Base-by-base conservation (phyloP, 1,284 basidiomycete species). In the Polyporus tsugae region DNA sequence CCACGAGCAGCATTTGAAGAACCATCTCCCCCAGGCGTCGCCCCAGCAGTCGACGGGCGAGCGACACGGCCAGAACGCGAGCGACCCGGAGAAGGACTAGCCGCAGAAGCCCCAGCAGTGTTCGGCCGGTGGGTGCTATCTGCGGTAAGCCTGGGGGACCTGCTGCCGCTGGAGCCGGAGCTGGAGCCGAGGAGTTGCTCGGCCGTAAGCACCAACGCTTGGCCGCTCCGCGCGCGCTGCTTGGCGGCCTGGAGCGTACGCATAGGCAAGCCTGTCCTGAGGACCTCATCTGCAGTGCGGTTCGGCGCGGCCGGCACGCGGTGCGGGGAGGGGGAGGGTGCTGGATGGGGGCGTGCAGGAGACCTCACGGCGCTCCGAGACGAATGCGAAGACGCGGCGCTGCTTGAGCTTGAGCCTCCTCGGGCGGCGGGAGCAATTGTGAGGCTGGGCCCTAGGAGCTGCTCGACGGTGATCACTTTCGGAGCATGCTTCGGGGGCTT, bases 211-310 rank as follows among this genome's bases (percentile, higher is more conserved):
- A 63, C 63, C 57, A 70, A 58, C n/a, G 65, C 65, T 60, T 65
- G 67, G 4, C 59, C 67, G 33, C 63, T 64, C 36, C 68, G 70
- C 7, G 69, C 66, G 35, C 66, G 66, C 58, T 63, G 69, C 53
- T 72, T 72, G 36, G 66, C 71, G 1, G 63, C 71, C 67, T 72
- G 71, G 29, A 72, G 69, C 13, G 71, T 69, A 19, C 71, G 71
- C 22, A 72, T 38, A 11, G 71, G 69, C n/a, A 72, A 38, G 13
- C 71, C 71, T 6, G 71, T 72, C 39, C 71, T 44, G 19, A 72
- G 65, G 15, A 72, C 71, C 33, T 72, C 71, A 35, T 72, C 71
- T 22, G 71, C 71, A 0, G 71, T 70, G 6, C 67, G 65, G 25
- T 64, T 65, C 17, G 67, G 63, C 7, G 60, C 41, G 1, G 59